Base-by-base conservation (phyloP, 2,329 filamentous ascomycete genomes). In the Tympanopsis confertula region DNA sequence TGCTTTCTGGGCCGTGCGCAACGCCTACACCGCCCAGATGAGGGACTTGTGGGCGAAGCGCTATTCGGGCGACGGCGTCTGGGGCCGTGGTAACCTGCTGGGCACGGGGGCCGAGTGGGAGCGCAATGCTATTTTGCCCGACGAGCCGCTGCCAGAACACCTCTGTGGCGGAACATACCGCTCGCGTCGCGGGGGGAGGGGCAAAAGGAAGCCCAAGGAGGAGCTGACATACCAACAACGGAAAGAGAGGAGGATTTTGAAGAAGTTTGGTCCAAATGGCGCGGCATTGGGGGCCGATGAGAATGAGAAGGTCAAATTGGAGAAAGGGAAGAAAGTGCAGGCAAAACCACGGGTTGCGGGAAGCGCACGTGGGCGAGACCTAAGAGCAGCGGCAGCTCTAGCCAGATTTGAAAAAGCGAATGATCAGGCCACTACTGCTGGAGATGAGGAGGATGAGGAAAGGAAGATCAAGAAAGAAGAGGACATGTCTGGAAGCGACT, bases 41-140 rank as follows among this genome's bases (percentile, higher is more conserved):
- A 73, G 77, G 44, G 65, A 47, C 1, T 61, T 94, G 1, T 91
- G 85, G 83, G 56, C 56, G 1, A 73, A 69, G 39, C 67, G 67
- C 1, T 94, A 91, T 51, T 81, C 74, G 0, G 86, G 86, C 3
- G 86, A 94, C 43, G 87, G 86, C 0, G 58, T 94, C 35, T 94
- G 86, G 86, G 85, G 86, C 5, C 63, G 74, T 19, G 86, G 86
- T 0, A 66, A 75, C 28, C 62, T 69, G 5, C 56, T 91, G 33
- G 60, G 63, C 17, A 78, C 69, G 3, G 80, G 78, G 17, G 22
- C n/a, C 5, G 59, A 64, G n/a, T 78, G 74, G 51, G 69, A 74
- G 46, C 61, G 50, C 30, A 68, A 76, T 35, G 65, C 62, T 1
- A 61, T 75, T 7, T 55, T 56, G 2, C 63, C 66, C 0, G 65